These are phyloP conservation scores for Solanum lycopersicoides DNA, from an alignment of 257 asterid genomes.

Conservation along the genomic window DNA sequence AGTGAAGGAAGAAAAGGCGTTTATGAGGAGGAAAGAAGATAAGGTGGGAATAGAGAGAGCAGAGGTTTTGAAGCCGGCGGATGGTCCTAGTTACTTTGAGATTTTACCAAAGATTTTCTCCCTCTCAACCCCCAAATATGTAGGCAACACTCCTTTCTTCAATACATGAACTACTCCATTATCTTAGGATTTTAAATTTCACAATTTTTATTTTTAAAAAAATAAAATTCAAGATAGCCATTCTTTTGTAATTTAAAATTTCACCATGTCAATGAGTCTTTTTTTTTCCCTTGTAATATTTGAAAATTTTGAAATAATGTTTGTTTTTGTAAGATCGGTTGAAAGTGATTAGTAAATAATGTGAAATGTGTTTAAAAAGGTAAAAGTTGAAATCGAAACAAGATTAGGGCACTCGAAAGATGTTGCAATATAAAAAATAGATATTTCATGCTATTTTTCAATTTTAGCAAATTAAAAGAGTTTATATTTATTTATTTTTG, in stretches of 20 bases:
- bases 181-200: not conserved
- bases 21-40: not conserved
- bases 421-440: not conserved
- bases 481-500: too few species aligned
- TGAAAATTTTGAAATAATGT: too few species aligned
- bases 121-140: not conserved
- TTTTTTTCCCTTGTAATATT: too few species aligned
- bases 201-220: not conserved
- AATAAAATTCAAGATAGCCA: not conserved
- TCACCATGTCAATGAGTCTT: too few species aligned
- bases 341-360: too few species aligned
- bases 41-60: not conserved
- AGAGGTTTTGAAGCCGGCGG: slow-evolving; percentile 14
- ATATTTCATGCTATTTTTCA: not conserved
- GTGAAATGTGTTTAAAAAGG: not conserved
- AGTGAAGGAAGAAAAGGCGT: not conserved
- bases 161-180: not conserved
- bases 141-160: not conserved
- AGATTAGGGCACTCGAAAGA: not conserved
- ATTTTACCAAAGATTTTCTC: not conserved
- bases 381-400: not conserved
- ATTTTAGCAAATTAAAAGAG: not conserved
- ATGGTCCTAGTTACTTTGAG: not conserved
- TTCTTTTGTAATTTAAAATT: not conserved
- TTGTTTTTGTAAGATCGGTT: too few species aligned